Base-by-base conservation (phyloP, 257 asterid species). In the Craterostigma plantagineum region DNA sequence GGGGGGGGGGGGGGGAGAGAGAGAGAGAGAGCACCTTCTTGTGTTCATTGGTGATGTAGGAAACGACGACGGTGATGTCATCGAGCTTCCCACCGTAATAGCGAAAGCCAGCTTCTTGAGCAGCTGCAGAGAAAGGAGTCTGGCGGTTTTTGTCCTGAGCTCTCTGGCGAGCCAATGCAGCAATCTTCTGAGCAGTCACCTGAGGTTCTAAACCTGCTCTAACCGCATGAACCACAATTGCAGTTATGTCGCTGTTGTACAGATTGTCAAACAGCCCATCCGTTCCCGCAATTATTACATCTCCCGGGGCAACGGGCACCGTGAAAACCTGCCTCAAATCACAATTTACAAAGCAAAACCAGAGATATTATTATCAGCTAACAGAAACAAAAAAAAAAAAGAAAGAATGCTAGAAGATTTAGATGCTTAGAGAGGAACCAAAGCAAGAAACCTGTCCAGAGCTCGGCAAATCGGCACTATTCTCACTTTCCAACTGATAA, bases 251-350 rank as follows among this genome's bases (percentile, higher is more conserved):
- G 12, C 56, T 83, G 76, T 62, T 83, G 48, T 90, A 90, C 58
- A 90, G 63, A 63, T 90, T 90, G 72, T 90, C 99, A 15, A 90
- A 90, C n/a, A 90, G 86, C 35, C 94, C 99, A 63, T 90, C 99
- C 8, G 95, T 83, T 48, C 99, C 94, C 13, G 99, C 91, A 51
- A 90, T 68, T 61, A 83, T 77, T 14, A 83, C 94, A 63, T 83
- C 99, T 50, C 95, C 96, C 1, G 87, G 84, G 55, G 91, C 99
- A 54, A 90, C 92, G 13, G 84, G 64, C 16, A 90, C 65, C 10
- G 77, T 75, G 51, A 79, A 80, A 43, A 75, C 87, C 99, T 90
- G 76, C 51, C 70, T 55, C 52, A 8, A 43, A 8, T 30, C 50
- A 23, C 37, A 49, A 34, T 41, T 53, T 43, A 14, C 49, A 54